Evolutionary conservation across 192 early-diverging fungal species (phyloP), one percentile per base, ranked within the genome.

Genomic region (Umbelopsis sp.): DNA sequence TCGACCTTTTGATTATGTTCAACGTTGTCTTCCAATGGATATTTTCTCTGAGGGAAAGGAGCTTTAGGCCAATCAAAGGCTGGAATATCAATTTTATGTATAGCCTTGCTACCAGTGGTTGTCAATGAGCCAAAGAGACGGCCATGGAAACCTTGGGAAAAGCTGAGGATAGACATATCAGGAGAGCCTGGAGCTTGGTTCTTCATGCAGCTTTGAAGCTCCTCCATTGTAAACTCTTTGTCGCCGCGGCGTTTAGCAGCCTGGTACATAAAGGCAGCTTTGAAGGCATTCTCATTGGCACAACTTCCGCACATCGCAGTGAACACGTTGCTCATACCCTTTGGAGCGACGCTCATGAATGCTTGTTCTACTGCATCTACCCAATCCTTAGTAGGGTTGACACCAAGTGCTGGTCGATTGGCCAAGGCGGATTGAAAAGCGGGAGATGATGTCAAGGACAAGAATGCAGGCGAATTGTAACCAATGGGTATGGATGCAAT

Each of bases 61-160:
- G 86, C 82, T 13, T 77, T 74, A 16, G 88, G 88, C 88, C 88
- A 89, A 25, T 75, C 70, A 78, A 92, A 92, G 23, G 91, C 88
- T 21, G 91, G 91, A 50, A 92, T 89, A 53, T 92, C 91, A 33
- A 92, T 64, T 71, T 92, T 92, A 75, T 92, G 89, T 41, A 91
- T 76, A 1, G 90, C 87, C 71, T 91, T 91, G 68, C 86, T 87
- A 20, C 83, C 78, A 10, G 90, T 92, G 4, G 88, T 80, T 51
- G 87, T 84, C 5, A 92, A 84, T 1, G 89, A 86, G 0, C 90
- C 90, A 78, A 92, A 92, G 9, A 88, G 77, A 23, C 90, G 82
- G 33, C 90, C 90, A 49, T 92, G 90, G 76, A 92, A 92, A 9
- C 80, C 87, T 8, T 78, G 73, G 4, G 75, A 49, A 58, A 92